Base-by-base conservation (phyloP, 805 yeast genomes). In the Cyberlindnera japonica region DNA sequence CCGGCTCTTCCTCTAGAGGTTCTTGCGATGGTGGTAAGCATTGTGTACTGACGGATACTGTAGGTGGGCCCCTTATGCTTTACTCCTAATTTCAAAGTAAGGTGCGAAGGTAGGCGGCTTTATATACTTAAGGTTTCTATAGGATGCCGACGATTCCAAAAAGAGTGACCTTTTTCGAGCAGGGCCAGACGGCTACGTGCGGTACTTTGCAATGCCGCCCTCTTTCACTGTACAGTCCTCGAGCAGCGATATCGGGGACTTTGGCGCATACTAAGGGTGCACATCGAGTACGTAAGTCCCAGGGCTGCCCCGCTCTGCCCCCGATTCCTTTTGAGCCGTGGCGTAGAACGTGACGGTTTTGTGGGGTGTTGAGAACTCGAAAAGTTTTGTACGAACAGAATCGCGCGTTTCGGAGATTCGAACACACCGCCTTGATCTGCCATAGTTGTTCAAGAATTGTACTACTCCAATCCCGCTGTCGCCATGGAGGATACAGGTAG, bases 21-120 rank as follows among this genome's bases (percentile, higher is more conserved):
- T 43, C 45, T 46, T 22, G 47, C 17, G 23, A 43, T 28, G 24
- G 37, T 35, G 21, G 50, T 23, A 28, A 46, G 40, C 50, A 46
- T 46, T 26, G 37, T 37, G 15, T 16, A 6, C 12, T 10, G 37
- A 8, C n/a, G 24, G 11, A 5, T 20, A 17, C 6, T 15, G 18
- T 6, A 9, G 34, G 17, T n/a, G 13, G 14, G 23, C 11, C n/a
- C 9, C 28, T 10, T 15, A 25, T 8, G n/a, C 7, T 13, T 9
- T 11, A 22, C 8, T 22, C 11, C 24, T n/a, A n/a, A n/a, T n/a
- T n/a, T n/a, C n/a, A n/a, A n/a, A 25, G 11, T 7, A 25, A 25
- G 7, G 17, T 22, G 38, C 15, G 19, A 13, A 17, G 8, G 14
- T 12, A 15, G 18, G 34, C 18, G 14, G 22, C 29, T 11, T 34